A percentile compares a stretch with the other conserved stretches of the same genome.
Evolutionary conservation across 805 yeast species (phyloP).

Genomic region (Kazachstania psychrophila): DNA sequence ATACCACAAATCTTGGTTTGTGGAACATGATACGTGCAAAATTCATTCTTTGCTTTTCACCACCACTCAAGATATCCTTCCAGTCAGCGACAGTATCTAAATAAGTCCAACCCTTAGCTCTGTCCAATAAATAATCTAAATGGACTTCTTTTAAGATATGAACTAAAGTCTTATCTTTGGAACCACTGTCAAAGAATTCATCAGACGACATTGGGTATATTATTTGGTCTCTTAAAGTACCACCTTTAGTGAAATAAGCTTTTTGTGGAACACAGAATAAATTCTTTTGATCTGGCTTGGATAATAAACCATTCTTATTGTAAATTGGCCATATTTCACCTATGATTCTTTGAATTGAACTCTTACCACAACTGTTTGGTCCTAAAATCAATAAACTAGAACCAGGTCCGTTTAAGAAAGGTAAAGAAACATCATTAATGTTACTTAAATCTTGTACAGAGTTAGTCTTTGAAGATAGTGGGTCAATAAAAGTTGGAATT

Average conservation of each 20-base stretch:
- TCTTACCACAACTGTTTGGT: constrained; percentile 83
- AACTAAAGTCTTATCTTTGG: constrained; percentile 58
- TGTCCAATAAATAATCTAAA: constrained; percentile 65
- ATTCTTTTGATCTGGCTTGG: constrained; percentile 65
- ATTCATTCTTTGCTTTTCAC: constrained; percentile 84
- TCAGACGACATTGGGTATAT: constrained; percentile 75
- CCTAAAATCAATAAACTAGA: constrained; percentile 76
- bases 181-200: constrained; percentile 67
- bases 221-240: constrained; percentile 83
- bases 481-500: constrained; percentile 28
- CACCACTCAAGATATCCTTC: constrained; percentile 93
- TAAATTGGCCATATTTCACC: constrained; percentile 92
- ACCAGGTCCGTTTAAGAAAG: constrained; percentile 32
- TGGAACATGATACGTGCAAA: constrained; percentile 80
- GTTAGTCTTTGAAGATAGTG: constrained; percentile 16
- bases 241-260: constrained; percentile 66
- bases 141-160: constrained; percentile 66
- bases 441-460: constrained; percentile 33
- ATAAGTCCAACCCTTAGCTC: constrained; percentile 45
- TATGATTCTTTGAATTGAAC: constrained; percentile 71
- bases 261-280: constrained; percentile 77
- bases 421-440: constrained; percentile 16
- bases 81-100: constrained; percentile 50
- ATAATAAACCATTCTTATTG: constrained; percentile 56
- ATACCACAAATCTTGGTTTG: constrained; percentile 68